Percentiles rank a stretch among this genome's conserved stretches.
These are phyloP conservation scores for Dactylis glomerata DNA, from an alignment of 176 grass and related monocot genomes.

Conservation along the genomic window DNA sequence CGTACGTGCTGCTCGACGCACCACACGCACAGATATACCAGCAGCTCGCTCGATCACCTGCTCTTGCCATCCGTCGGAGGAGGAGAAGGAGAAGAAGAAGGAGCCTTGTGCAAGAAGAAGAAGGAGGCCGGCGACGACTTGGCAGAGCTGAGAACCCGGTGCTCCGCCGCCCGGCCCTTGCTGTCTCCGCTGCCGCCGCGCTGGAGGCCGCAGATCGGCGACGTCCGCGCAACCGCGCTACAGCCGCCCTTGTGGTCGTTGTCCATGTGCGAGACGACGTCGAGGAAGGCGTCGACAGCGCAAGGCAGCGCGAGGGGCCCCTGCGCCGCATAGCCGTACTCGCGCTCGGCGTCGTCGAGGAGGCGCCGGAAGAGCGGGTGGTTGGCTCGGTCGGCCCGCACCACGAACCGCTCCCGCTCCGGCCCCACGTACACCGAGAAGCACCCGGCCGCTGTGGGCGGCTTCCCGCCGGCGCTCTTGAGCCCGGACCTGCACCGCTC, in stretches of 20 bases:
- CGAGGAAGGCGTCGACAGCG: constrained; percentile 58
- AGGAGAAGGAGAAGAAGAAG: background rate
- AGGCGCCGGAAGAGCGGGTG: constrained; percentile 65
- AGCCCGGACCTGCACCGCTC: constrained; percentile 45
- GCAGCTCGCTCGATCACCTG: background rate
- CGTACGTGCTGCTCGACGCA: background rate
- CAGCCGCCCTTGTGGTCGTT: background rate
- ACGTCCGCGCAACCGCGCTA: too few species aligned
- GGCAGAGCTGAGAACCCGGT: background rate
- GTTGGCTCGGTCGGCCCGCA: constrained; percentile 57
- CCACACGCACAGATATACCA: background rate
- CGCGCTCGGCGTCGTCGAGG: constrained; percentile 75
- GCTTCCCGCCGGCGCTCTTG: background rate
- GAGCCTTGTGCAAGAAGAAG: background rate
- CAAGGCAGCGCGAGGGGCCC: constrained; percentile 76
- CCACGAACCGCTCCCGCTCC: constrained; percentile 64
- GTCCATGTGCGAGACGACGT: constrained; percentile 64
- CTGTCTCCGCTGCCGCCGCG: background rate
- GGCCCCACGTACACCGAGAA: constrained; percentile 78
- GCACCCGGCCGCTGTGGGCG: constrained; percentile 43
- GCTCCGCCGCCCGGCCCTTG: background rate
- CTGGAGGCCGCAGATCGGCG: constrained; percentile 3
- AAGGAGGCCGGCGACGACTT: background rate
- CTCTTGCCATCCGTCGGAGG: background rate
- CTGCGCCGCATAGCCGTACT: constrained; percentile 56